Evolutionary conservation across 352 stramenopile species (phyloP), one percentile per base, ranked within the genome.

Genomic region (Phytophthora citricola): DNA sequence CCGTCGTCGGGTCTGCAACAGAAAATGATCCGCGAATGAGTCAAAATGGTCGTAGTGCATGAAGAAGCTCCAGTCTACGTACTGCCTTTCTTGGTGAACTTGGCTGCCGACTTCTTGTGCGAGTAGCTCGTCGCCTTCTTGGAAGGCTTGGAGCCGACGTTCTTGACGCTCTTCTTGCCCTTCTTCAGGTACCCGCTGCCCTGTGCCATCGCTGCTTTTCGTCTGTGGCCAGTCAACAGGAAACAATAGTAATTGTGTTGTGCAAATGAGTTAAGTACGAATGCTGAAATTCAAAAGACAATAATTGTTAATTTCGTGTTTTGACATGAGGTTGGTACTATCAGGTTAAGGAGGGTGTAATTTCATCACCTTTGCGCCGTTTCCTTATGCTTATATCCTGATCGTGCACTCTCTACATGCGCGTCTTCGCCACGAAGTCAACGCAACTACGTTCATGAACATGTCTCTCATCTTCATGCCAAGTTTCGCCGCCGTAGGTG

Each of bases 51-150:
- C 31, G 31, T 44, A 43, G 9, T 15, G 14, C 9, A 10, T 17
- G 4, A 27, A 10, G n/a, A 1, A 46, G n/a, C 12, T 41, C 6
- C 31, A 5, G 7, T 5, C 14, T 15, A 92, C 83, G 76, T 81
- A 94, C 87, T 95, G 27, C 87, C 87, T 87, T 92, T 92, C 75
- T 93, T 92, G 56, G 83, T 93, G 73, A 91, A 93, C 70, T 95
- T 95, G 72, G 83, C 73, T 5, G 87, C 82, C 62, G 84, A 91
- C 47, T 79, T 76, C 72, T 95, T 95, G 81, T 95, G 83, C 10
- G 73, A 83, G 66, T 93, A 93, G 63, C 79, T 68, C 61, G 81
- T 80, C 0, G 45, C 69, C 72, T 93, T 93, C 75, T 92, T 93
- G 15, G 58, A 71, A 3, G 85, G 87, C 71, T 92, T 93, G 46